Percentiles rank a stretch among this genome's conserved stretches.
phyloP scores from a whole-genome alignment of 345 rosid genomes.

The Eucalyptus coolabah region DNA sequence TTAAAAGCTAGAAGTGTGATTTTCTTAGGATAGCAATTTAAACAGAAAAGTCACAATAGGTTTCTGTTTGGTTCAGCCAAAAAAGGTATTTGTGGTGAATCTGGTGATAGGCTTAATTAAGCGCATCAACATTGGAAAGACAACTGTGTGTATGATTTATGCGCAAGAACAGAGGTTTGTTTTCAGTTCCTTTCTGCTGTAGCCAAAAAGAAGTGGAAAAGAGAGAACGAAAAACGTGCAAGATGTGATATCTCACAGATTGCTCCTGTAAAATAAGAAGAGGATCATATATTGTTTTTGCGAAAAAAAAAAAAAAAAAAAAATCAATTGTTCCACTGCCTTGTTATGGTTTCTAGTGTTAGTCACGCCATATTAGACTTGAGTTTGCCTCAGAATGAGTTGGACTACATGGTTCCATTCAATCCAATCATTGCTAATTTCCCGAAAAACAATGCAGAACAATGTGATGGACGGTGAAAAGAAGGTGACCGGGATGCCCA shows the following conservation, averaged over 20 bases:
- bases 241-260: neutral
- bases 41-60: neutral
- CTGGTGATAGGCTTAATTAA: neutral
- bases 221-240: neutral
- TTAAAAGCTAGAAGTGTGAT: neutral
- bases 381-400: neutral
- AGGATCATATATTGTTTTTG: neutral
- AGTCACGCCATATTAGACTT: neutral
- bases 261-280: neutral
- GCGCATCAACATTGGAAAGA: neutral
- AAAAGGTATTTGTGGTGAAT: neutral
- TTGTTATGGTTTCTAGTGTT: neutral
- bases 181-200: neutral
- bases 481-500: constrained; percentile 14
- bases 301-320: neutral
- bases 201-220: neutral
- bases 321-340: neutral
- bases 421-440: neutral
- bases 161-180: neutral
- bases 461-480: constrained; percentile 29
- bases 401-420: neutral
- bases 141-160: neutral
- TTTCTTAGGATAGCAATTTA: neutral
- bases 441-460: constrained; percentile 15
- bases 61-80: neutral